A percentile compares a stretch with the other conserved stretches of the same genome.
Conservation (phyloP, 495 filamentous ascomycete species). For the Annulohypoxylon nitens region DNA sequence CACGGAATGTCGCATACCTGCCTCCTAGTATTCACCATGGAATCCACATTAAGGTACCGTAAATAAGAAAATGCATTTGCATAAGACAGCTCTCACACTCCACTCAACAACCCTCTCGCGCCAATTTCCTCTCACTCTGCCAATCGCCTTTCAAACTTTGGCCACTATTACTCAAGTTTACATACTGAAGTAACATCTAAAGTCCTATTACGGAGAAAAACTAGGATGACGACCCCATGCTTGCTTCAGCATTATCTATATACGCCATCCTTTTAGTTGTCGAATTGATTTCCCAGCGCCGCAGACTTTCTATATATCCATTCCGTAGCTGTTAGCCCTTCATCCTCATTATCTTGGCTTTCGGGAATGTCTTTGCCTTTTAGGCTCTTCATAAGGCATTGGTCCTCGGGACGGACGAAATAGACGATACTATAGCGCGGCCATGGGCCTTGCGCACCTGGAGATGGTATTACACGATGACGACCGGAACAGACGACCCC, state of each 20-base stretch:
- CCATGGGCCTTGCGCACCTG: conserved; percentile 64
- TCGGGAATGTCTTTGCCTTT: conserved; percentile 52
- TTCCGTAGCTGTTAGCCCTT: conserved; percentile 41
- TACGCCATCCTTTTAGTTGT: conserved; percentile 16
- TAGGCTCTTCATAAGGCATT: conserved; percentile 63
- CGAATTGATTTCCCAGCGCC: conserved; percentile 35
- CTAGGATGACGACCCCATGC: too few species aligned
- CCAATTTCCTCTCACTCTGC: not conserved
- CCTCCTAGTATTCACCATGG: too few species aligned
- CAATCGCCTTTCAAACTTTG: not conserved
- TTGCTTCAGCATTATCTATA: not conserved
- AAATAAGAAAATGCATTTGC: not conserved
- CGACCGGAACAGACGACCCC: conserved; percentile 72
- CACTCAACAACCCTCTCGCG: not conserved
- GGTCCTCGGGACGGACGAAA: conserved; percentile 71
- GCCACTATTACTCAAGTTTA: not conserved
- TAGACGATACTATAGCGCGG: conserved; percentile 72
- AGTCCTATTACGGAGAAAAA: not conserved
- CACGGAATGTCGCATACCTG: not conserved
- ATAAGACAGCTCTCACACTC: not conserved
- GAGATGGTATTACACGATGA: conserved; percentile 71
- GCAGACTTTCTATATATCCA: conserved; percentile 38
- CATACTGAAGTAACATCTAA: not conserved
- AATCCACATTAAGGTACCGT: too few species aligned
- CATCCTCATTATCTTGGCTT: conserved; percentile 41